Conservation (phyloP, 1,284 basidiomycete species). For the Pseudozyma tsukubaensis region DNA sequence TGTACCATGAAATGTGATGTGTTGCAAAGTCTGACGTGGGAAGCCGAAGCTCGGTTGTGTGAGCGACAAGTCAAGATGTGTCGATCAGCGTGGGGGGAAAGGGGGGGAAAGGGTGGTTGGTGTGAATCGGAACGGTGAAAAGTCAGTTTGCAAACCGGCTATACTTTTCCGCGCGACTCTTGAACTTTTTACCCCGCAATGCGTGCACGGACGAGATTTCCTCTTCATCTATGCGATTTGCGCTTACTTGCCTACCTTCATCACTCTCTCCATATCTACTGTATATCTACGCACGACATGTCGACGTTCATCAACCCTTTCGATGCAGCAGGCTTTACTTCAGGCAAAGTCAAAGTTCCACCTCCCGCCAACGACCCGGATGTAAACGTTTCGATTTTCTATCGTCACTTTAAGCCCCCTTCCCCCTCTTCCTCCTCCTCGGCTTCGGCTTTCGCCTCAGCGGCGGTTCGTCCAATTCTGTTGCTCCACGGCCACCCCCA, state of each 20-base stretch:
- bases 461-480: slow-evolving; percentile 48
- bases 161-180: not conserved
- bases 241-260: not conserved
- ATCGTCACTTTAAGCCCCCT: slow-evolving; percentile 24
- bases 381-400: slow-evolving; percentile 31
- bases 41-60: slow-evolving; percentile 8
- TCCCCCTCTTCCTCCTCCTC: not conserved
- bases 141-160: slow-evolving; percentile 3
- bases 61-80: not conserved
- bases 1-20: not conserved
- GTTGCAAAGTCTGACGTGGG: not conserved
- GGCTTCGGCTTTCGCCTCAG: too few relatives aligned
- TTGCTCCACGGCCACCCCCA: slow-evolving; percentile 70
- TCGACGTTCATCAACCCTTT: slow-evolving; percentile 19
- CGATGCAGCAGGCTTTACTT: slow-evolving; percentile 15
- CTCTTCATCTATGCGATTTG: not conserved
- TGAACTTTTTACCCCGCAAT: too few relatives aligned
- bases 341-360: not conserved
- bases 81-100: slow-evolving; percentile 12
- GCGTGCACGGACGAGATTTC: slow-evolving; percentile 1
- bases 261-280: not conserved
- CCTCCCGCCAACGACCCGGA: slow-evolving; percentile 20
- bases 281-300: not conserved
- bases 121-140: not conserved
- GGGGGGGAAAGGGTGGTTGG: too few relatives aligned